Percentiles rank a stretch among this genome's conserved stretches.
Conservation (phyloP, 148 eudicot species). For the Dianthus caryophyllus region DNA sequence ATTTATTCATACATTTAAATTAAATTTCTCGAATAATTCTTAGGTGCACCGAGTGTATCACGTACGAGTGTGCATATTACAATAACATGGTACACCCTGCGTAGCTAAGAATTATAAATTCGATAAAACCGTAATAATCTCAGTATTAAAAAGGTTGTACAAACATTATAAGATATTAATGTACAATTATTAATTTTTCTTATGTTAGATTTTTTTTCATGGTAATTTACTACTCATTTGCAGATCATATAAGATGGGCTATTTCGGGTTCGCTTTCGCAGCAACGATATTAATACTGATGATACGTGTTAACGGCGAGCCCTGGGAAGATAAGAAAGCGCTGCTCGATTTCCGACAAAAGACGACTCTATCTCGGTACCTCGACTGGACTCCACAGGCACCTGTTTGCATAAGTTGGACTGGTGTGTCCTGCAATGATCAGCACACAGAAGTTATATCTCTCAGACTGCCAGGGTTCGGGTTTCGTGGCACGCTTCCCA, state of each 20-base stretch:
- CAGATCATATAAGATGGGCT: conserved; percentile 32
- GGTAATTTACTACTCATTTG: conserved; percentile 1
- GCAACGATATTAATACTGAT: conserved; percentile 32
- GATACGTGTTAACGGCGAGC: conserved; percentile 34
- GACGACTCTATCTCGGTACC: conserved; percentile 25
- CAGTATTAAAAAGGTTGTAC: no score
- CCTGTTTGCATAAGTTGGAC: conserved; percentile 50
- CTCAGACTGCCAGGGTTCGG: conserved; percentile 53
- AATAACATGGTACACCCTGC: no score
- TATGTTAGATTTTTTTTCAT: neutral
- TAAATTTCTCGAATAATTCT: no score
- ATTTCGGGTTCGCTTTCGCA: conserved; percentile 30
- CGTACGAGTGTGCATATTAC: no score
- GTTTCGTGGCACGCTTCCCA: conserved; percentile 39
- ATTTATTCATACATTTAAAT: no score
- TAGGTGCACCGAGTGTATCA: no score
- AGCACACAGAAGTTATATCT: conserved; percentile 37
- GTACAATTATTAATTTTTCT: neutral
- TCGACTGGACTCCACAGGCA: conserved; percentile 45
- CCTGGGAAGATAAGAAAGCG: conserved; percentile 48
- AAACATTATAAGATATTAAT: no score
- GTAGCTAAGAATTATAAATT: no score
- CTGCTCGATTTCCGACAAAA: conserved; percentile 45
- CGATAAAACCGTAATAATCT: no score
- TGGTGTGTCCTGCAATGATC: conserved; percentile 56